Evolutionary conservation across 139 green algal genomes (phyloP), one percentile per base, ranked within the genome.

Genomic region (Closterium sp.): DNA sequence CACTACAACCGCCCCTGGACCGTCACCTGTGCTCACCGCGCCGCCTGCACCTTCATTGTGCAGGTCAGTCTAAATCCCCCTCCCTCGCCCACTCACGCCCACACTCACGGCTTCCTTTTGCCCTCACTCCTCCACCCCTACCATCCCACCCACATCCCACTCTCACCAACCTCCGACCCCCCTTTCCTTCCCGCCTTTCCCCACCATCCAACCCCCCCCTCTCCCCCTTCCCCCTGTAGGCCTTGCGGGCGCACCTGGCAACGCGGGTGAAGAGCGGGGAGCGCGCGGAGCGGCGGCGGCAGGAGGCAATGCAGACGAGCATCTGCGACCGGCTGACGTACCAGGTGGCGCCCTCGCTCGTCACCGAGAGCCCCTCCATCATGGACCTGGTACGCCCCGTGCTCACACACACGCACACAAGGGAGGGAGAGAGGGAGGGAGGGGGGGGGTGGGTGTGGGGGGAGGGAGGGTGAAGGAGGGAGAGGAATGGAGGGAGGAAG

Each of bases 261-360:
- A 91, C 89, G n/a, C 34, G 43, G 38, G 36, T 91, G 89, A 91
- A 91, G 84, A 83, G 33, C 19, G 66, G 38, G 30, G 89, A 91
- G 32, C 35, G 89, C 9, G 36, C n/a, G n/a, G 89, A 89, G 66
- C 34, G 33, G n/a, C 89, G 89, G 16, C 89, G 76, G 25, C 89
- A 89, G 34, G 35, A 38, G 38, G 84, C 81, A n/a, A 31, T 91
- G 69, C 89, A 91, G 69, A 87, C 89, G 31, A 33, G 33, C 34
- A 91, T 91, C 69, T 91, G 89, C 84, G 89, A 91, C 89, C 89
- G 76, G 23, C 89, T 91, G 25, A 91, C 35, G 32, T 89, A 91
- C 84, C 89, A 91, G 89, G 89, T 91, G 64, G 43, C 89, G 28
- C 36, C 89, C 9, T 32, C 89, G 28, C 84, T 91, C 21, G 89